Evolutionary conservation across 1,284 basidiomycete species (phyloP), one percentile per base, ranked within the genome.

Genomic region (Cryptococcus floricola): DNA sequence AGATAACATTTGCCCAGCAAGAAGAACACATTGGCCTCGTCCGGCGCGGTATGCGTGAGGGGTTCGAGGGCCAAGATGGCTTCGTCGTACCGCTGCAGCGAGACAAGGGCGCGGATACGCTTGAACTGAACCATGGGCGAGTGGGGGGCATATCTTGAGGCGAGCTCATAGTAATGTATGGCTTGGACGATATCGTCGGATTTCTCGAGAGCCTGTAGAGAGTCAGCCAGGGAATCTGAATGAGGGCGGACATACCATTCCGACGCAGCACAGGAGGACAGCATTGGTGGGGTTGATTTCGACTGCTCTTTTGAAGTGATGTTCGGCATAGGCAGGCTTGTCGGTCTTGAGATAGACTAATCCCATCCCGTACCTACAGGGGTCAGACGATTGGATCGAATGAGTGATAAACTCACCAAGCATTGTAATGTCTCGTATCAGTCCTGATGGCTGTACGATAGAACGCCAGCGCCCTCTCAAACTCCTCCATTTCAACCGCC

Each of bases 11-110:
- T 89, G 37, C 91, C 93, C n/a, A 97, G 84, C 74, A 95, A 86
- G 82, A 94, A 94, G 60, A 93, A 85, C 52, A 97, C 88, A 77
- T 95, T 94, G 57, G 91, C 88, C 80, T 97, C 93, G 72, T 93
- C 90, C 12, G 93, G 91, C 34, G 91, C 88, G 57, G 84, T 80
- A 68, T 85, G 85, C 62, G 85, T 82, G 48, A 97, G 83, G 55
- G 82, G 80, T 76, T 90, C 85, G 63, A 97, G 82, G 71, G 91
- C 89, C 59, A 81, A 74, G 48, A 91, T 83, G 18, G 93, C 91
- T 53, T 81, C 80, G 77, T 83, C 77, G 77, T 91, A 89, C 71
- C 85, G 84, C 77, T 85, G 85, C 79, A 89, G 83, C 45, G 85
- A 83, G 77, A 95, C 87, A 72, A 90, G 82, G 67, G 93, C 87